phyloP scores from a whole-genome alignment of 2,329 filamentous ascomycete genomes.

The Trichocomaceae sp. region DNA sequence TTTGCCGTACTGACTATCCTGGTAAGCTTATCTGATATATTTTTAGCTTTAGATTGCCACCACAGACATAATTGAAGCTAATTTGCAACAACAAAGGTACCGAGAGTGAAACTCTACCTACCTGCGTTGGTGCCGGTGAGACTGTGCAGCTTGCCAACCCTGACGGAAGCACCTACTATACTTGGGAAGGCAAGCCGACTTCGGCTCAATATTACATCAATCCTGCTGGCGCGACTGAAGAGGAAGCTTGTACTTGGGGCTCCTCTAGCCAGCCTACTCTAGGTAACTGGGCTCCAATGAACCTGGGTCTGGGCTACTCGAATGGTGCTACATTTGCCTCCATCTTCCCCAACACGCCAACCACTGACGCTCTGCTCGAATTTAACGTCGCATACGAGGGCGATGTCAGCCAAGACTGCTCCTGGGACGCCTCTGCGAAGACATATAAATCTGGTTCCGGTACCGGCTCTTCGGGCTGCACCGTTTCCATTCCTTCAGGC shows the following conservation, averaged over 20 bases:
- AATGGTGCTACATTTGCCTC: constrained; percentile 70
- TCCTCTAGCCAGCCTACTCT: constrained; percentile 44
- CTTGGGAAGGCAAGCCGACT: constrained; percentile 66
- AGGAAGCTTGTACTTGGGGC: constrained; percentile 72
- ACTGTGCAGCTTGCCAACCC: constrained; percentile 67
- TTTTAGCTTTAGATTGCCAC: neutral
- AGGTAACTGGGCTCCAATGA: constrained; percentile 83
- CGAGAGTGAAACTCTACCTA: constrained; percentile 78
- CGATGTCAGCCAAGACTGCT: constrained; percentile 57
- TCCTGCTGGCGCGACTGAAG: constrained; percentile 60
- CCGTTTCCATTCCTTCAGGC: constrained; percentile 58
- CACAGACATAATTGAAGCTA: neutral
- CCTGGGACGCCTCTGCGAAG: constrained; percentile 52
- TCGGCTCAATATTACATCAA: constrained; percentile 98
- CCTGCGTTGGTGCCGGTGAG: constrained; percentile 55
- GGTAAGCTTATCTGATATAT: constrained; percentile 43
- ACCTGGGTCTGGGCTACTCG: constrained; percentile 68
- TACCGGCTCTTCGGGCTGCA: constrained; percentile 61
- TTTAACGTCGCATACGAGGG: constrained; percentile 74
- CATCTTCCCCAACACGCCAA: constrained; percentile 77
- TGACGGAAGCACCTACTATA: constrained; percentile 64
- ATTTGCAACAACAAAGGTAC: constrained; percentile 43
- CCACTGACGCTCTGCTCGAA: constrained; percentile 61
- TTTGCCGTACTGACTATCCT: constrained; percentile 96
- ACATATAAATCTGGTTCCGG: constrained; percentile 44